Evolutionary conservation across 441 rosid genomes (phyloP).

Genomic region (Brassica hybrid): DNA sequence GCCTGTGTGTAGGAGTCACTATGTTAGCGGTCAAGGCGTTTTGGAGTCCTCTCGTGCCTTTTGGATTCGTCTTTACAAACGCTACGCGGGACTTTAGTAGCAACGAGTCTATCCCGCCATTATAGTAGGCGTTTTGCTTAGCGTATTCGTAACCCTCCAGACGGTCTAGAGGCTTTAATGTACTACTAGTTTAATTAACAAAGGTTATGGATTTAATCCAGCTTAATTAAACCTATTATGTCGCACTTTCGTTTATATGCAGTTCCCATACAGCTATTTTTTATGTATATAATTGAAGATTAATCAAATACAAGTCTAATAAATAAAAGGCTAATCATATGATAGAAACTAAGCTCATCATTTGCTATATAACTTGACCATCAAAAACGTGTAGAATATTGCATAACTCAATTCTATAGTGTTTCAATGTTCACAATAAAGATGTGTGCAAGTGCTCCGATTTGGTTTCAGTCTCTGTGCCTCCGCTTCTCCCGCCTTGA

Average conservation of each 20-base stretch:
- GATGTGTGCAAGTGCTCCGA: neutral
- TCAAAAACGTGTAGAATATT: conserved; percentile 14
- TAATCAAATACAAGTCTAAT: neutral
- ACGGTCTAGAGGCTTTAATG: conserved; percentile 48
- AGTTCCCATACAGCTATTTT: conserved; percentile 35
- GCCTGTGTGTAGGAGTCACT: conserved; percentile 83
- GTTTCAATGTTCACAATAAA: conserved; percentile 6
- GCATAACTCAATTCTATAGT: conserved; percentile 2
- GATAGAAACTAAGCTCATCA: conserved; percentile 5
- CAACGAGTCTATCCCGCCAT: neutral
- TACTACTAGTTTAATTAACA: too few species aligned
- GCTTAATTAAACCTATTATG: too few species aligned
- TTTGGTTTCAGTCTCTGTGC: conserved; percentile 49
- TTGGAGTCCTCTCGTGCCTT: conserved; percentile 67
- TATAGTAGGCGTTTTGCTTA: neutral
- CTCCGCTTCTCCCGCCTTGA: conserved; percentile 59
- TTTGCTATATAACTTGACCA: conserved; percentile 16
- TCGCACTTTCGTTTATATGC: too few species aligned
- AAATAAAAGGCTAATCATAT: neutral
- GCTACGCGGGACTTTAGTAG: neutral
- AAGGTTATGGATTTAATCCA: too few species aligned
- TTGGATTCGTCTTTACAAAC: conserved; percentile 47
- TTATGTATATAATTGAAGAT: neutral
- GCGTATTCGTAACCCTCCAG: too few species aligned
- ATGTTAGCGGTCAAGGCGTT: conserved; percentile 67